Evolutionary conservation across 495 filamentous ascomycete species (phyloP).

Genomic region (Podospora fimiseda): DNA sequence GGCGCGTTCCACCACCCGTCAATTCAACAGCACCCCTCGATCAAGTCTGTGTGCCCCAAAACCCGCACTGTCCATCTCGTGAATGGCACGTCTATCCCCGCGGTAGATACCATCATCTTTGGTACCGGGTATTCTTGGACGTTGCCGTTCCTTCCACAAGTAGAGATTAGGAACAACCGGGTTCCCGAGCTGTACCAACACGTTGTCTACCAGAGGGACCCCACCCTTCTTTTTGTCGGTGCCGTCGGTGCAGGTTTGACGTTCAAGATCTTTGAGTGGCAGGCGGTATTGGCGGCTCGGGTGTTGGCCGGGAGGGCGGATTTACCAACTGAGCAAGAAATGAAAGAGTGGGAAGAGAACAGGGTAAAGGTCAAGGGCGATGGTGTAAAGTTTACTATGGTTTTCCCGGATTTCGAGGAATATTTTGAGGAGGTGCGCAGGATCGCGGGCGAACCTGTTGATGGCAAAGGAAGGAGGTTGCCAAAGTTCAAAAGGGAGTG

Average conservation of each 20-base stretch:
- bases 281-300: slow-evolving; percentile 33
- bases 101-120: slow-evolving; percentile 52
- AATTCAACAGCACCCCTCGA: slow-evolving; percentile 38
- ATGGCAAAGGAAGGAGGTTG: slow-evolving; percentile 34
- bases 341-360: slow-evolving; percentile 46
- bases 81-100: slow-evolving; percentile 40
- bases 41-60: slow-evolving; percentile 31
- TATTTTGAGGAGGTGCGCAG: slow-evolving; percentile 48
- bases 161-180: slow-evolving; percentile 46
- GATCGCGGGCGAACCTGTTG: slow-evolving; percentile 41
- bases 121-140: slow-evolving; percentile 54
- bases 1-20: slow-evolving; percentile 45
- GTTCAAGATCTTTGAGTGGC: slow-evolving; percentile 40
- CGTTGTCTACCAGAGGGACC: slow-evolving; percentile 46
- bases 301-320: slow-evolving; percentile 32
- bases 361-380: slow-evolving; percentile 46
- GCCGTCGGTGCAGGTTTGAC: slow-evolving; percentile 29
- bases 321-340: slow-evolving; percentile 38
- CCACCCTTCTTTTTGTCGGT: slow-evolving; percentile 27
- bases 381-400: slow-evolving; percentile 40
- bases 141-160: slow-evolving; percentile 46
- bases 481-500: slow-evolving; percentile 44
- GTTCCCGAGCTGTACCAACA: slow-evolving; percentile 52
- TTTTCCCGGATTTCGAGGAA: slow-evolving; percentile 49
- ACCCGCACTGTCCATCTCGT: slow-evolving; percentile 40